A percentile compares a stretch with the other conserved stretches of the same genome.
These are phyloP conservation scores for Asterophora lycoperdoides DNA, from an alignment of 768 basidiomycete species.

Conservation along the genomic window DNA sequence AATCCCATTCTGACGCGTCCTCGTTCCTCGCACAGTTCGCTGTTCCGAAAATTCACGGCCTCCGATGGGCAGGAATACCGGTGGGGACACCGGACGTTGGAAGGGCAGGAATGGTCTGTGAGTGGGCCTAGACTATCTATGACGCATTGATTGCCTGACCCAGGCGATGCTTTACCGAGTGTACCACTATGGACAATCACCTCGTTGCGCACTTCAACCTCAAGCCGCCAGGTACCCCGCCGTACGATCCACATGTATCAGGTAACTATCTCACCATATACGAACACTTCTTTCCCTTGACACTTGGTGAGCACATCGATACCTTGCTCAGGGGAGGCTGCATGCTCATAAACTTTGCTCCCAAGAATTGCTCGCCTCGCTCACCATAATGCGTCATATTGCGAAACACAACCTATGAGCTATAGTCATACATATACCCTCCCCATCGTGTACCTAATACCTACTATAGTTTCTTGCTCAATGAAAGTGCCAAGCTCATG, in stretches of 20 bases:
- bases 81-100: slow-evolving; percentile 54
- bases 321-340: neutral
- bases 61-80: slow-evolving; percentile 69
- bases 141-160: slow-evolving; percentile 2
- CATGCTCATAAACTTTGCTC: neutral
- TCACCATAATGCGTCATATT: slow-evolving; percentile 44
- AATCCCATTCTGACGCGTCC: neutral
- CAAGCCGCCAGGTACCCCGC: neutral
- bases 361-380: slow-evolving; percentile 8
- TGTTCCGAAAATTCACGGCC: slow-evolving; percentile 63
- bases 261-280: slow-evolving; percentile 15
- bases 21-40: slow-evolving; percentile 40
- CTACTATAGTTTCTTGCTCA: neutral
- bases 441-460: neutral
- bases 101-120: slow-evolving; percentile 74
- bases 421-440: neutral
- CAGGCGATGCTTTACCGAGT: slow-evolving; percentile 1
- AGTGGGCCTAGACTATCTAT: slow-evolving; percentile 25
- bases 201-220: slow-evolving; percentile 10
- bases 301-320: slow-evolving; percentile 3
- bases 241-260: slow-evolving; percentile 10
- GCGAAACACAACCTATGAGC: slow-evolving; percentile 37
- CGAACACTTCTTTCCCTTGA: slow-evolving; percentile 9
- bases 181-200: slow-evolving; percentile 4
- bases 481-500: too few relatives aligned